These are phyloP conservation scores for Nyctanthes arbortristis DNA, from an alignment of 257 asterid genomes.

Conservation along the genomic window DNA sequence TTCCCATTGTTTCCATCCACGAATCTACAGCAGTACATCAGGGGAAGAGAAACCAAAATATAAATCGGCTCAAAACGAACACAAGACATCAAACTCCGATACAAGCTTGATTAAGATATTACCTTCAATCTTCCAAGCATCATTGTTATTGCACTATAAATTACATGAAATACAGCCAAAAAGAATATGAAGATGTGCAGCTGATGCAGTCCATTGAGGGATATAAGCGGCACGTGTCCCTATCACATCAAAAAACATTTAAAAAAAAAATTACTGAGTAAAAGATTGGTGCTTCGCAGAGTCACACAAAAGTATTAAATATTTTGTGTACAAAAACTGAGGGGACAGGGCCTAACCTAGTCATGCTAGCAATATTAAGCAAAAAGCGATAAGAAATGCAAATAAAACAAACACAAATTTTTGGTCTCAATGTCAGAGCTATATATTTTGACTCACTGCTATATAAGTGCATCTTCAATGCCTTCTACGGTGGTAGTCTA, in stretches of 20 bases:
- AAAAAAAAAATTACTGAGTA: neutral
- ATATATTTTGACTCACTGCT: too few species aligned
- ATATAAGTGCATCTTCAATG: too few species aligned
- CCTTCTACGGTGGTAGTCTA: too few species aligned
- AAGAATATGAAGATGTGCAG: neutral
- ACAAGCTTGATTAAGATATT: neutral
- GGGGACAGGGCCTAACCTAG: neutral
- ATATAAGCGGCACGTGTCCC: slow-evolving; percentile 34
- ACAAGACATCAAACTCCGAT: neutral
- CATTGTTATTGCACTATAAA: neutral
- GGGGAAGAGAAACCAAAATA: neutral
- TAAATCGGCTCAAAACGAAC: neutral
- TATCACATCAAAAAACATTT: slow-evolving; percentile 19
- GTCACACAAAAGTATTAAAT: neutral
- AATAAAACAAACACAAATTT: too few species aligned
- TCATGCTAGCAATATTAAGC: neutral
- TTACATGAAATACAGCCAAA: neutral
- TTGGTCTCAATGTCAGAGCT: neutral
- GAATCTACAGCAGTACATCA: neutral
- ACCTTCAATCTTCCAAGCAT: neutral
- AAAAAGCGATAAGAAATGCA: neutral
- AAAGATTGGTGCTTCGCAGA: neutral
- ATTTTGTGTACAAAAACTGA: neutral
- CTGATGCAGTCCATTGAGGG: neutral
- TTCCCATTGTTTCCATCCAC: neutral